These are phyloP conservation scores for Annulohypoxylon stygium DNA, from an alignment of 495 filamentous ascomycete species.

Conservation along the genomic window DNA sequence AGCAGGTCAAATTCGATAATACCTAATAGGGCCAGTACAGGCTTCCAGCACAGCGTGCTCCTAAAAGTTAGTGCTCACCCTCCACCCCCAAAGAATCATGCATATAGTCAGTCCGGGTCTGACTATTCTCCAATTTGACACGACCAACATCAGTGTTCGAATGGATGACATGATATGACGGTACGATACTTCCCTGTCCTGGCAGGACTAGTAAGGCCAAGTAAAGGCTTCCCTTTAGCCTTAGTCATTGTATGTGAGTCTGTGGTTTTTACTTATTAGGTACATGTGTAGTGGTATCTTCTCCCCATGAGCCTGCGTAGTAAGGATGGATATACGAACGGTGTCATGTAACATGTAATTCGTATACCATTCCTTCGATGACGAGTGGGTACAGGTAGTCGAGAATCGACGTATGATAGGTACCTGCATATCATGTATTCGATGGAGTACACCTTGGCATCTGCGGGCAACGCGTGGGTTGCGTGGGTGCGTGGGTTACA, in stretches of 20 bases:
- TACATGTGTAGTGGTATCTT: no score
- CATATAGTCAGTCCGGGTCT: slow-evolving; percentile 37
- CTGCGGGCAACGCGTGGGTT: slow-evolving; percentile 15
- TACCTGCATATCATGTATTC: slow-evolving; percentile 21
- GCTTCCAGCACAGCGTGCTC: neutral
- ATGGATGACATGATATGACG: slow-evolving; percentile 44
- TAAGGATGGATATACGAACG: slow-evolving; percentile 25
- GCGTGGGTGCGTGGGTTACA: slow-evolving; percentile 18
- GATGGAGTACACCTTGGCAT: slow-evolving; percentile 14
- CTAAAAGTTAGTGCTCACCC: slow-evolving; percentile 26
- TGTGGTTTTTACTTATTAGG: neutral
- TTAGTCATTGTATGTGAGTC: slow-evolving; percentile 18
- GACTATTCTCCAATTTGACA: slow-evolving; percentile 41
- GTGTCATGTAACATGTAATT: slow-evolving; percentile 17
- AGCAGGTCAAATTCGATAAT: slow-evolving; percentile 38
- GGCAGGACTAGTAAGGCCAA: slow-evolving; percentile 24
- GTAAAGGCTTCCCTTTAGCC: slow-evolving; percentile 15
- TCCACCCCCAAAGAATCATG: slow-evolving; percentile 34
- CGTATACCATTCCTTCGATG: slow-evolving; percentile 24
- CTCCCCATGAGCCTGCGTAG: slow-evolving; percentile 4
- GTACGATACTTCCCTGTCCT: slow-evolving; percentile 27
- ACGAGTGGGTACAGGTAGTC: slow-evolving; percentile 15
- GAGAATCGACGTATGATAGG: slow-evolving; percentile 19
- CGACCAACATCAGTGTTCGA: slow-evolving; percentile 28
- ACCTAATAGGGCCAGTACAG: slow-evolving; percentile 7